Conservation (phyloP, 2,329 filamentous ascomycete genomes). For the Arthrobotrys sphaeroides region DNA sequence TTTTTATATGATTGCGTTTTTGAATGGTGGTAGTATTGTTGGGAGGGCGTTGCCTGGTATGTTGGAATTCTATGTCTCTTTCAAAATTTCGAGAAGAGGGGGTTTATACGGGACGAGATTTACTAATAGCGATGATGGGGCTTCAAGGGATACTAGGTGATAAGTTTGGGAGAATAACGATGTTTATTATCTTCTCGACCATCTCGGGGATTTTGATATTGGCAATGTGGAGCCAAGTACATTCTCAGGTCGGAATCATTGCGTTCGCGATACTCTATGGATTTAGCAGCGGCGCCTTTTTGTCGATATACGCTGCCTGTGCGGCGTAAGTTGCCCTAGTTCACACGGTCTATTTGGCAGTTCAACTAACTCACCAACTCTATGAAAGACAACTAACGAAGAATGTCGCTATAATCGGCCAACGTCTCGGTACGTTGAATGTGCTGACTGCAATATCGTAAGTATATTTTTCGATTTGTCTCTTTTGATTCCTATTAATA, state of each 20-base stretch:
- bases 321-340: constrained; percentile 19
- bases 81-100: neutral
- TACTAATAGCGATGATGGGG: neutral
- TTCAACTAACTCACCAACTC: neutral
- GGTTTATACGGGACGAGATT: neutral
- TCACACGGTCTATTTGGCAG: neutral
- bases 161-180: constrained; percentile 47
- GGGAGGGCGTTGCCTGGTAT: constrained; percentile 45
- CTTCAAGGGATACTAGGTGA: constrained; percentile 29
- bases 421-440: constrained; percentile 48
- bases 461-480: neutral
- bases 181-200: constrained; percentile 44
- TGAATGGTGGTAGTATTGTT: constrained; percentile 51
- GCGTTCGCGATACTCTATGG: constrained; percentile 45
- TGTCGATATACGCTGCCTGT: constrained; percentile 49
- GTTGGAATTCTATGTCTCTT: neutral
- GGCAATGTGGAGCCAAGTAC: constrained; percentile 49
- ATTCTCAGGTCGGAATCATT: constrained; percentile 41
- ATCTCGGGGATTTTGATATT: constrained; percentile 46
- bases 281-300: constrained; percentile 48
- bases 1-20: constrained; percentile 51
- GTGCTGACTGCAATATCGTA: constrained; percentile 48
- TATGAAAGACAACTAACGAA: constrained; percentile 41
- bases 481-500: neutral
- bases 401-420: constrained; percentile 46